Percentiles rank a stretch among this genome's conserved stretches.
These are phyloP conservation scores for Oxytropis ochrocephala DNA, from an alignment of 306 rosid species.

Conservation along the genomic window DNA sequence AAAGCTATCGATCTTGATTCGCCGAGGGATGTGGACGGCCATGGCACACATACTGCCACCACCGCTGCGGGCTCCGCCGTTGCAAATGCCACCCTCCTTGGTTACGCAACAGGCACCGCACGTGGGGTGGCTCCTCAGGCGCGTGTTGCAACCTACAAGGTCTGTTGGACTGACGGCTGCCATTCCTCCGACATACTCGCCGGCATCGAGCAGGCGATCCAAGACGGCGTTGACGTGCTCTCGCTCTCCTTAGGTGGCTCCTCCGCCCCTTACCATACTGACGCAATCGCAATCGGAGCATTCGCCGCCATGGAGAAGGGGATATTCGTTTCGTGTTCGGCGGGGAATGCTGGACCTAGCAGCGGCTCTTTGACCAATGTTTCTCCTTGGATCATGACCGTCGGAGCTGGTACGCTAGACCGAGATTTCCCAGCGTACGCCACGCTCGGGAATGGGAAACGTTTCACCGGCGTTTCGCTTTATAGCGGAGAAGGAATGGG, in stretches of 20 bases:
- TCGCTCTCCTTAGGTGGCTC: constrained; percentile 77
- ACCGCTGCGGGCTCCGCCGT: constrained; percentile 83
- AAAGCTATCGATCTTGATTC: constrained; percentile 37
- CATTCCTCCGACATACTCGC: constrained; percentile 74
- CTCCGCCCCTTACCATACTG: constrained; percentile 59
- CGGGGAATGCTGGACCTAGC: constrained; percentile 83
- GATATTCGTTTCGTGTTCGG: constrained; percentile 81
- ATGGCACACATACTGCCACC: constrained; percentile 87
- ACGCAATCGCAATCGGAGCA: constrained; percentile 68
- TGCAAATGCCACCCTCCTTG: constrained; percentile 53
- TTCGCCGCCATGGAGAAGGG: constrained; percentile 62
- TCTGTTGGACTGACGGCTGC: constrained; percentile 63
- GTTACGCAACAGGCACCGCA: constrained; percentile 66
- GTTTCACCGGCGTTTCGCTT: constrained; percentile 58
- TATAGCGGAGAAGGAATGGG: constrained; percentile 93
- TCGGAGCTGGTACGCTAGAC: constrained; percentile 89
- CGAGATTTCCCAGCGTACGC: constrained; percentile 90
- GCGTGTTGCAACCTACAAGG: constrained; percentile 56
- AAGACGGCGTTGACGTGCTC: constrained; percentile 72
- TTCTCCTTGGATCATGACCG: constrained; percentile 96
- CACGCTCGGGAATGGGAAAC: constrained; percentile 43
- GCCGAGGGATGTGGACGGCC: constrained; percentile 74
- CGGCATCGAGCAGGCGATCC: constrained; percentile 61
- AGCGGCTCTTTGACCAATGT: constrained; percentile 55
- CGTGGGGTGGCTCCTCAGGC: constrained; percentile 72